These are phyloP conservation scores for Neurospora crassa DNA, from an alignment of 2,329 filamentous ascomycete genomes.

Conservation along the genomic window DNA sequence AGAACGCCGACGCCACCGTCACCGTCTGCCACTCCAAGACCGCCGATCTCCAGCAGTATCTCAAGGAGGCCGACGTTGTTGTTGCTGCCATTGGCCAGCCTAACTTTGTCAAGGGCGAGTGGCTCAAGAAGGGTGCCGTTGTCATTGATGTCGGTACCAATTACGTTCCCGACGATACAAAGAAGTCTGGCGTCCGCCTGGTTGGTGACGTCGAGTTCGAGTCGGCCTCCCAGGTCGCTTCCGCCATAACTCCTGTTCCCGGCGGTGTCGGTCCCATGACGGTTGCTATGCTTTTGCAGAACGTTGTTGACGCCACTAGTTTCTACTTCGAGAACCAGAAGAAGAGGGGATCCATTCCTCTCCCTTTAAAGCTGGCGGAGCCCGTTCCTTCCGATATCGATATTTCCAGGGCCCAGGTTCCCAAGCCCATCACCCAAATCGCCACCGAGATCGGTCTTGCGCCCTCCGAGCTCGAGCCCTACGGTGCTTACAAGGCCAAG, in stretches of 20 bases:
- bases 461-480: conserved; percentile 83
- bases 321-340: conserved; percentile 77
- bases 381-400: conserved; percentile 96
- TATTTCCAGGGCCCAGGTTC: conserved; percentile 77
- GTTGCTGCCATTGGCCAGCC: conserved; percentile 86
- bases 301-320: conserved; percentile 80
- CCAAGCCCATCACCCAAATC: conserved; percentile 82
- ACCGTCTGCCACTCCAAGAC: conserved; percentile 94
- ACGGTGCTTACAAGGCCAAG: conserved; percentile 93
- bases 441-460: conserved; percentile 83
- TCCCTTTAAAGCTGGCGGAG: conserved; percentile 68
- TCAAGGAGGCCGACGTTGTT: conserved; percentile 81
- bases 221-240: conserved; percentile 74
- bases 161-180: conserved; percentile 79
- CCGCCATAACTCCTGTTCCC: conserved; percentile 89
- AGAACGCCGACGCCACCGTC: conserved; percentile 92
- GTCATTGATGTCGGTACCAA: conserved; percentile 98
- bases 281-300: conserved; percentile 94
- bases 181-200: conserved; percentile 84
- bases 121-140: conserved; percentile 89
- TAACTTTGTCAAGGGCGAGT: conserved; percentile 85
- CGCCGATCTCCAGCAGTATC: conserved; percentile 54
- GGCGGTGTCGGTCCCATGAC: conserved; percentile 98
- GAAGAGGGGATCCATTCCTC: conserved; percentile 65
- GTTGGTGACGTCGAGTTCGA: conserved; percentile 95